Evolutionary conservation across 805 yeast genomes (phyloP).

Genomic region (Yamadazyma tumulicola): DNA sequence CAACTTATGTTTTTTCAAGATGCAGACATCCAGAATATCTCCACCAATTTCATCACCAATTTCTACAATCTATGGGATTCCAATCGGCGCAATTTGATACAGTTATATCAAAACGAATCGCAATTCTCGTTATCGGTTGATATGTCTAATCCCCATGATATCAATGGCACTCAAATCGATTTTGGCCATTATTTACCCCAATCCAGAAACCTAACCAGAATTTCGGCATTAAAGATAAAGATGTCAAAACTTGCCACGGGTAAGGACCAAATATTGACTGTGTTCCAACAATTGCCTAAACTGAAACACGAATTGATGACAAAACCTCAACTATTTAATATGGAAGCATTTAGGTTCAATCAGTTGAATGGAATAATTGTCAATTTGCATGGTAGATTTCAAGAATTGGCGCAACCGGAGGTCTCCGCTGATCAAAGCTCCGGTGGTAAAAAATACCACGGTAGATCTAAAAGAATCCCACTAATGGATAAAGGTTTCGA

Average conservation of each 20-base stretch:
- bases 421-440: conserved; percentile 10
- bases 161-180: conserved; percentile 14
- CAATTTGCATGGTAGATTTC: conserved; percentile 79
- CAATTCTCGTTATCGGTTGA: conserved; percentile 82
- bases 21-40: conserved; percentile 60
- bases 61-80: conserved; percentile 80
- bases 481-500: conserved; percentile 76
- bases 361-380: conserved; percentile 75
- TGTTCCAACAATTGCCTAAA: conserved; percentile 70
- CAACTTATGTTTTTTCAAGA: conserved; percentile 81
- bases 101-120: conserved; percentile 76
- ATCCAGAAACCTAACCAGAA: conserved; percentile 73
- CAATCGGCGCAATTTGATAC: conserved; percentile 64
- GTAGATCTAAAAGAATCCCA: conserved; percentile 29
- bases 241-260: conserved; percentile 63
- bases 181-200: conserved; percentile 69
- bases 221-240: conserved; percentile 54
- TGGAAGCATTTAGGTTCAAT: conserved; percentile 73
- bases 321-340: conserved; percentile 63
- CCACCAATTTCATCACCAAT: conserved; percentile 75
- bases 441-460: conserved; percentile 17
- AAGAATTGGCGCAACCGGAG: conserved; percentile 62
- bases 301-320: conserved; percentile 68
- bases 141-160: conserved; percentile 53
- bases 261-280: conserved; percentile 55